These are phyloP conservation scores for Herpotrichia juniperi DNA, from an alignment of 2,329 filamentous ascomycete genomes.

Conservation along the genomic window DNA sequence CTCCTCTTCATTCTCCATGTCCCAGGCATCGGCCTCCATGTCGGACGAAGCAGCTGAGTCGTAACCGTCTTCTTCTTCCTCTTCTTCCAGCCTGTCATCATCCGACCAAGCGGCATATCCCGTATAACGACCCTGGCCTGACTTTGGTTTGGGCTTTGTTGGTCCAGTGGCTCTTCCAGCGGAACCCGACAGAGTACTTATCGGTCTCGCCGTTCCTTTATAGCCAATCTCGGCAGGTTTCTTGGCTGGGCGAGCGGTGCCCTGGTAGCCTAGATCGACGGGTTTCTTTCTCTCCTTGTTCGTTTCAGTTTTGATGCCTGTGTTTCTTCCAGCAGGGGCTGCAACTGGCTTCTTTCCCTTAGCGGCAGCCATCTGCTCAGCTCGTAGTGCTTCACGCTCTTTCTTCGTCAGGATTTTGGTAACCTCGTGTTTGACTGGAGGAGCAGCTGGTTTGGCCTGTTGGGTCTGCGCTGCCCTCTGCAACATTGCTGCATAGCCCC, in stretches of 20 bases:
- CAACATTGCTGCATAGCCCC: slow-evolving; percentile 76
- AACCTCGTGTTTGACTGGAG: slow-evolving; percentile 77
- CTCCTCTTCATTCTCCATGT: slow-evolving; percentile 75
- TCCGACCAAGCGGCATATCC: slow-evolving; percentile 48
- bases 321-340: slow-evolving; percentile 11
- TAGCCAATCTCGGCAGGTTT: slow-evolving; percentile 41
- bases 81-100: slow-evolving; percentile 50
- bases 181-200: slow-evolving; percentile 22
- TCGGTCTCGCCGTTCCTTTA: slow-evolving; percentile 44
- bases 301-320: slow-evolving; percentile 30
- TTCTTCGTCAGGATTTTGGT: slow-evolving; percentile 68
- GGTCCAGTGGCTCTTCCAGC: slow-evolving; percentile 28
- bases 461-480: slow-evolving; percentile 70
- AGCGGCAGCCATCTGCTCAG: slow-evolving; percentile 46
- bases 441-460: slow-evolving; percentile 56
- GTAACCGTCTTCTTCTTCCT: slow-evolving; percentile 68
- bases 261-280: slow-evolving; percentile 52
- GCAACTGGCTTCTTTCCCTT: slow-evolving; percentile 41
- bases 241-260: slow-evolving; percentile 53
- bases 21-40: slow-evolving; percentile 78
- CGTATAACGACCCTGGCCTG: slow-evolving; percentile 39
- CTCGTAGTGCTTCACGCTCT: slow-evolving; percentile 54
- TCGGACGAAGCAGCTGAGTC: slow-evolving; percentile 72
- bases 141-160: slow-evolving; percentile 36
- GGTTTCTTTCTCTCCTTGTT: slow-evolving; percentile 45